Base-by-base conservation (phyloP, 139 green algal species). In the Chlamydomonas schloesseri region DNA sequence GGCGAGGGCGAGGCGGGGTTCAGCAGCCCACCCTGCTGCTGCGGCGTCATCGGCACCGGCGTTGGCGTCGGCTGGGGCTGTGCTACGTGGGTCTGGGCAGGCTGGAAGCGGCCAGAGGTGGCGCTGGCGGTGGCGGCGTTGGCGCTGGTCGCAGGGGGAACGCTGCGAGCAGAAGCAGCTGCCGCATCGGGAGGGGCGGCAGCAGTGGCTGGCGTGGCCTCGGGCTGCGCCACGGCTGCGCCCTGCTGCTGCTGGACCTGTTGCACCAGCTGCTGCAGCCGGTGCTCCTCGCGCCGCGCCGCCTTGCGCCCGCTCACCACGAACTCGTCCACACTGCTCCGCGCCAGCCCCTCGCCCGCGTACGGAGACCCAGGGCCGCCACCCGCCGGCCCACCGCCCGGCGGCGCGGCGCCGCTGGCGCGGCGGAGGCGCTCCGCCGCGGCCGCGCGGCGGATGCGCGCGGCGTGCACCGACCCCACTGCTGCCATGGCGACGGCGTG, bases 261-360 rank as follows among this genome's bases (percentile, higher is more conserved):
- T 5, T 50, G 42, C 26, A 13, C 3, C 18, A 33, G 60, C 26
- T 10, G 24, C 60, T 68, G 60, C 60, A 5, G 60, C 11, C 29
- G n/a, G 8, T 31, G 42, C 42, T 75, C 46, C 78, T 74, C 78
- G 33, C 78, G 78, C 64, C 64, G 46, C 46, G 50, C 4, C 31
- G 79, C 79, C 47, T 53, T 33, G 15, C 67, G 64, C 31, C 79
- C 79, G 50, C 79, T 85, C 31, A 50, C 47, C 21, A 13, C 26
- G 21, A 85, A 85, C 79, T 85, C 79, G 50, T 85, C 79, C 21
- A 76, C 29, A n/a, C 46, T 77, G 67, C 79, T 85, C 4, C 60
- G 77, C 18, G 62, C 42, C 42, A 50, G 42, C 42, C 42, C 42
- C 42, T 50, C 42, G 42, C 42, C 42, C 42, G 42, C 5, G 42